These are phyloP conservation scores for Tubosaeta sp. DNA, from an alignment of 768 basidiomycete species.

Conservation along the genomic window DNA sequence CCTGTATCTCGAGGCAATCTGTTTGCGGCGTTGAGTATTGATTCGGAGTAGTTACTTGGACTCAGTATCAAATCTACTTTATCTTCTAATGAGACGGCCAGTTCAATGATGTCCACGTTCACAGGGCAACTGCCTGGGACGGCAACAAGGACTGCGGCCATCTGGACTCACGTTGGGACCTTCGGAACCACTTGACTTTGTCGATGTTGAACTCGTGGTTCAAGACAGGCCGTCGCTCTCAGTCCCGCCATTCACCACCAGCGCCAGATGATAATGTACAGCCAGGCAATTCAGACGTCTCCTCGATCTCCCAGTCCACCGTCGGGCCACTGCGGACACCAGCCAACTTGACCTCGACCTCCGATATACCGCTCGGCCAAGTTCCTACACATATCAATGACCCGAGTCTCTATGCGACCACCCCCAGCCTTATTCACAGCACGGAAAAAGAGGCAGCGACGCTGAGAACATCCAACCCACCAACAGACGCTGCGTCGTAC, in stretches of 20 bases:
- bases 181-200: slow-evolving; percentile 5
- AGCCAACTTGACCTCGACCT: slow-evolving; percentile 14
- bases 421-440: slow-evolving; percentile 15
- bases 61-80: too few relatives aligned
- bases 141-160: too few relatives aligned
- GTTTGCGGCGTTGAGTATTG: slow-evolving; percentile 32
- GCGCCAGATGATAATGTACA: not conserved
- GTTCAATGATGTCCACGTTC: too few relatives aligned
- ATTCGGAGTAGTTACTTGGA: slow-evolving; percentile 9
- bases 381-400: slow-evolving; percentile 22
- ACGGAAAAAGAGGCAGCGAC: slow-evolving; percentile 9
- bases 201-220: slow-evolving; percentile 30
- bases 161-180: too few relatives aligned
- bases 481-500: slow-evolving; percentile 1
- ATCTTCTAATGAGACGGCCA: too few relatives aligned
- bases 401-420: slow-evolving; percentile 19
- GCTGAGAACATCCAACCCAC: slow-evolving; percentile 8
- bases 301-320: slow-evolving; percentile 16
- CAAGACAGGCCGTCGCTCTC: slow-evolving; percentile 25
- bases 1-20: not conserved
- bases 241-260: not conserved
- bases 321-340: slow-evolving; percentile 11
- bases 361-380: slow-evolving; percentile 21
- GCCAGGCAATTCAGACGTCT: slow-evolving; percentile 7
- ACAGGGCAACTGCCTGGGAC: too few relatives aligned